Conservation (phyloP, 768 basidiomycete genomes). For the Sutorius australiensis region DNA sequence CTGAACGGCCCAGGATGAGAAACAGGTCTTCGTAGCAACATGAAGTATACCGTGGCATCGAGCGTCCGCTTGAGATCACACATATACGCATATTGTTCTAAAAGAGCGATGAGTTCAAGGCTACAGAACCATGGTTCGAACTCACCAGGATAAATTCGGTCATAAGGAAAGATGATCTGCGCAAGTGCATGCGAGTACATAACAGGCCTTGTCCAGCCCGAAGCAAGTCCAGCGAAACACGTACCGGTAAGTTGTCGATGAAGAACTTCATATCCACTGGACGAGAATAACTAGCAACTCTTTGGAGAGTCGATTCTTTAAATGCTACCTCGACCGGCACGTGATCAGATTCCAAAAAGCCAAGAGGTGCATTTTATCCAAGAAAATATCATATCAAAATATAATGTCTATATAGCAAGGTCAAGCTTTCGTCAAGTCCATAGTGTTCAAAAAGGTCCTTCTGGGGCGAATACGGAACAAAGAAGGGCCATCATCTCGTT, state of each 20-base stretch:
- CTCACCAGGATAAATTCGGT: slow-evolving; percentile 92
- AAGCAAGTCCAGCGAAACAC: slow-evolving; percentile 20
- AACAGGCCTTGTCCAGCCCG: neutral
- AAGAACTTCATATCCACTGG: slow-evolving; percentile 71
- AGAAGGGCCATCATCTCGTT: neutral
- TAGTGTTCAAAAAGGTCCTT: neutral
- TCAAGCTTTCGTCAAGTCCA: neutral
- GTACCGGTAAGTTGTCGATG: slow-evolving; percentile 76
- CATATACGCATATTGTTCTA: slow-evolving; percentile 99
- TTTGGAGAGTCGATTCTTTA: too few relatives aligned
- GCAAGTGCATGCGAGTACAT: neutral
- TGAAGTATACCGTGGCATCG: slow-evolving; percentile 74
- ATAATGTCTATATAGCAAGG: neutral
- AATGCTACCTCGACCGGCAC: slow-evolving; percentile 1
- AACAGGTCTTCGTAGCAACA: neutral
- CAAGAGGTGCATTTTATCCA: neutral
- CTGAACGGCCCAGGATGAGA: slow-evolving; percentile 39
- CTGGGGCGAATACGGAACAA: neutral
- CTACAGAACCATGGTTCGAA: slow-evolving; percentile 3
- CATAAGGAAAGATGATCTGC: slow-evolving; percentile 88
- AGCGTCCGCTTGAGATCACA: slow-evolving; percentile 95
- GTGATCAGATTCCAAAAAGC: slow-evolving; percentile 6
- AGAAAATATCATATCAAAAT: neutral
- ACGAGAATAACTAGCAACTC: neutral
- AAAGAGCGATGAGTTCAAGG: slow-evolving; percentile 5